Evolutionary conservation across 306 rosid species (phyloP).

Genomic region (Quercus parvula): DNA sequence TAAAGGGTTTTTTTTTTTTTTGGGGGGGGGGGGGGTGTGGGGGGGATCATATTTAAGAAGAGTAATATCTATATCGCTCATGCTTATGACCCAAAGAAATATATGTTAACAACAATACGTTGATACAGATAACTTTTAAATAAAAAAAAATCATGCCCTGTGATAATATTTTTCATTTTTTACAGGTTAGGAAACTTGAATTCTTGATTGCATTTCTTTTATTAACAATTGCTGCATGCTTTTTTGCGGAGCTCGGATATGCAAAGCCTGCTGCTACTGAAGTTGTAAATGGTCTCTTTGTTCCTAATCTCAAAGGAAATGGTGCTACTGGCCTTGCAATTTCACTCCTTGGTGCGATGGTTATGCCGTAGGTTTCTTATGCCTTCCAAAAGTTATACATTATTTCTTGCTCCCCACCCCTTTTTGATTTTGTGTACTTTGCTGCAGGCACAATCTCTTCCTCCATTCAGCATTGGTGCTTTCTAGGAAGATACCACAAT

Average conservation of each 20-base stretch:
- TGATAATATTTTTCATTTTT: background rate
- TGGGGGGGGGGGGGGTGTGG: too few species aligned
- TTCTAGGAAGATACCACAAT: constrained; percentile 89
- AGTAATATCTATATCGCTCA: background rate
- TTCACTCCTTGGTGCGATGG: constrained; percentile 99
- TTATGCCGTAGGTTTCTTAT: constrained; percentile 85
- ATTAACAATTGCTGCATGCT: constrained; percentile 85
- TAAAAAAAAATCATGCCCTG: background rate
- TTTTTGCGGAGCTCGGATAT: constrained; percentile 83
- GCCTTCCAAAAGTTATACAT: constrained; percentile 7
- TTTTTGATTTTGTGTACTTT: constrained; percentile 22
- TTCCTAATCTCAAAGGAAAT: constrained; percentile 82
- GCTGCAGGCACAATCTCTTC: constrained; percentile 89
- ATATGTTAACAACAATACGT: constrained; percentile 5
- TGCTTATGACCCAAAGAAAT: constrained; percentile 1
- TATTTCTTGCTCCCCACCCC: background rate
- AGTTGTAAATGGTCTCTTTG: constrained; percentile 72
- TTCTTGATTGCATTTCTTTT: constrained; percentile 88
- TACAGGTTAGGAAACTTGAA: constrained; percentile 95
- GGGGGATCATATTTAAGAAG: background rate
- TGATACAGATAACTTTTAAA: background rate
- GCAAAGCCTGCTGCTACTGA: constrained; percentile 76
- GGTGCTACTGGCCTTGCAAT: constrained; percentile 97
- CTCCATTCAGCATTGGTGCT: constrained; percentile 98
- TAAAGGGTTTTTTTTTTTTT: background rate